Base-by-base conservation (phyloP, 768 basidiomycete species). In the Lactifluus hygrophoroides region DNA sequence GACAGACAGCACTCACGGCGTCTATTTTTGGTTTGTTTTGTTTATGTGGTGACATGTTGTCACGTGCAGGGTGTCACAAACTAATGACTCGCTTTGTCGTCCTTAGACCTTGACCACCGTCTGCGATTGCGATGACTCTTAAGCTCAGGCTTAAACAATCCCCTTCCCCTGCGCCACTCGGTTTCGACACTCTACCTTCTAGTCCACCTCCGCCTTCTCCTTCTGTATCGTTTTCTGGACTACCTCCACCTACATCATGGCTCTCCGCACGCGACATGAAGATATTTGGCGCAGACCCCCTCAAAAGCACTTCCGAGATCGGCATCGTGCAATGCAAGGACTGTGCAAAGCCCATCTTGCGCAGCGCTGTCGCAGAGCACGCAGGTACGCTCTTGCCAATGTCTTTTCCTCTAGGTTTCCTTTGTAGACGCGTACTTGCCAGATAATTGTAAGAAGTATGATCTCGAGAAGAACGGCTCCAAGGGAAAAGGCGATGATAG, bases 201-300 rank as follows among this genome's bases (percentile, higher is more conserved):
- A 64, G 66, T 0, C 66, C 70, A 10, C 58, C 63, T 2, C 73
- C 78, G 0, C 67, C 74, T 8, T 72, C 77, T 0, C 69, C 72
- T 11, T 58, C 51, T 1, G 54, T 67, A 3, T 63, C 74, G 6
- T 60, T 68, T 1, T 30, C 57, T 21, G 43, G 34, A 10, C 71
- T 83, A 3, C 78, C 81, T 0, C 90, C 91, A 0, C 91, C 92
- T 0, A 87, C 90, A 23, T 79, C 84, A 74, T 91, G 90, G 85
- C 83, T 94, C 14, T 81, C 86, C 27, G 90, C 88, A 8, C 79
- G 80, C 47, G 90, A 94, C 66, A 94, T 92, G 92, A 87, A 86
- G 75, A 78, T 88, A 60, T 95, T 88, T 70, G 91, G 91, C 32
- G 77, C 84, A 2, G 76, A 84, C 56, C 90, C 92, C 6, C 77